phyloP scores from a whole-genome alignment of 306 rosid species.

The Malus sieversii region DNA sequence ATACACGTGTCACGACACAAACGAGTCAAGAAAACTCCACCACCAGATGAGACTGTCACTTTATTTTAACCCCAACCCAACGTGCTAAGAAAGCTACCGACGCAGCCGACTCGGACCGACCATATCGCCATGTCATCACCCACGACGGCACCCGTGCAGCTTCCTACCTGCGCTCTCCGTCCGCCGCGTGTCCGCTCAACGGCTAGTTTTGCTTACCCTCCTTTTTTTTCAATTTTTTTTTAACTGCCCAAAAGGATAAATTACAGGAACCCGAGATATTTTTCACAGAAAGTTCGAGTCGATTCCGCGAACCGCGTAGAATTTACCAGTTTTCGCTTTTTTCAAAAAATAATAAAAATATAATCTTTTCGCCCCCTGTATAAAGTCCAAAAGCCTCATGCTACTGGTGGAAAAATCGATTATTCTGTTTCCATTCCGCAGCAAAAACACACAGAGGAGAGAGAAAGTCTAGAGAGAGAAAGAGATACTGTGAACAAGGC shows the following conservation, averaged over 20 bases:
- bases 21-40: neutral
- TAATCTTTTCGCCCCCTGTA: neutral
- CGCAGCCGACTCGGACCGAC: constrained; percentile 52
- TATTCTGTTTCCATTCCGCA: neutral
- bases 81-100: constrained; percentile 35
- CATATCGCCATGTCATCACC: constrained; percentile 56
- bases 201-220: constrained; percentile 50
- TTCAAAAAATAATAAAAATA: neutral
- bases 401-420: neutral
- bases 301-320: constrained; percentile 44
- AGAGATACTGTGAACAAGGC: neutral
- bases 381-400: neutral
- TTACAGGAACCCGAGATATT: neutral
- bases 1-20: constrained; percentile 1
- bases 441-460: neutral
- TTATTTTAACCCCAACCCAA: neutral
- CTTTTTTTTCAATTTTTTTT: constrained; percentile 3
- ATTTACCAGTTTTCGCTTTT: neutral
- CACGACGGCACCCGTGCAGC: constrained; percentile 13
- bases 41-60: neutral
- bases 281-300: constrained; percentile 47
- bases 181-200: constrained; percentile 55
- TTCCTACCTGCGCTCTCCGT: neutral
- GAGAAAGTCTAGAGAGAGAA: neutral
- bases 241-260: constrained; percentile 45